Evolutionary conservation across 495 filamentous ascomycete genomes (phyloP), one percentile per base, ranked within the genome.

Genomic region (Penicillium malachiteum): DNA sequence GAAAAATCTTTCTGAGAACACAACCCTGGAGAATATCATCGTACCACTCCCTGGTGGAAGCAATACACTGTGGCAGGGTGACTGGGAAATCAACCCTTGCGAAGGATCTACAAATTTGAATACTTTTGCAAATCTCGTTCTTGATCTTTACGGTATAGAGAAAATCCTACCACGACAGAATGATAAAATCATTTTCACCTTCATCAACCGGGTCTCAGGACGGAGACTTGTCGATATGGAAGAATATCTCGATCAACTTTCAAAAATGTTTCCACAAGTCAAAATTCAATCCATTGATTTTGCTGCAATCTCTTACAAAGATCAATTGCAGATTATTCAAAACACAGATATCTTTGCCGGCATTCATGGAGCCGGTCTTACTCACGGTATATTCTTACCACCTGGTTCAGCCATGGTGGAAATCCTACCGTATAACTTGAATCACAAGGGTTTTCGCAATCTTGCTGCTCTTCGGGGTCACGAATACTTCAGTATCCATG

Each of bases 341-440:
- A 50, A 54, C 18, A 69, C 71, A 14, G 71, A 74, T 57, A 59
- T 75, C 17, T 64, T 77, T 3, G 68, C 72, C 18, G 72, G 71
- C 8, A 63, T 72, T 41, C 71, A 74, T 56, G 74, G 74, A 34
- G 72, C 72, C 8, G 74, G 70, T 16, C 61, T 77, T 34, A 70
- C 72, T 8, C 68, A 73, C 59, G 62, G 65, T 14, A 63, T 75
- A 9, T 76, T 75, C 54, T 43, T 78, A 30, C 63, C 56, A n/a
- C 63, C 51, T 10, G 44, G 53, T 7, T 67, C 65, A 6, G 54
- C 63, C 1, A 69, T 68, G 35, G 71, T 77, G 33, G 72, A 75
- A 52, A 74, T 75, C 47, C 57, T 75, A 46, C 72, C 74, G 16
- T 35, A 48, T 14, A 49, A 40, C 9, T 54, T 73, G 33, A 58